Conservation (phyloP, 495 filamentous ascomycete species). For the Penicillium odoratum region DNA sequence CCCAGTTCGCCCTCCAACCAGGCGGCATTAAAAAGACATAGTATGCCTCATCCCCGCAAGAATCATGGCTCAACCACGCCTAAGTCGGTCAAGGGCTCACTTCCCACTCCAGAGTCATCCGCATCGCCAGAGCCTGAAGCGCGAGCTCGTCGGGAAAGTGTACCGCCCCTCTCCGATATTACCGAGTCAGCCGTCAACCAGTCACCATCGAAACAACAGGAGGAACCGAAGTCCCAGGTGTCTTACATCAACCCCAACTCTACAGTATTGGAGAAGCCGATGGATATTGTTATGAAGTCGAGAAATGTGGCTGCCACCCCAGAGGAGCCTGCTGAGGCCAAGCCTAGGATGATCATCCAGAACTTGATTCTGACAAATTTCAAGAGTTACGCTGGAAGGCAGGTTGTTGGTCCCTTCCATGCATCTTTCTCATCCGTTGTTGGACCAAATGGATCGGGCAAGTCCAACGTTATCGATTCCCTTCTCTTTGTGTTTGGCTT, state of each 20-base stretch:
- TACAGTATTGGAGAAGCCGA: slow-evolving; percentile 78
- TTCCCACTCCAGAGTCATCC: slow-evolving; percentile 61
- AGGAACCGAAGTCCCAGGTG: slow-evolving; percentile 47
- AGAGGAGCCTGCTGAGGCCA: slow-evolving; percentile 71
- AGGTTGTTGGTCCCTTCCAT: slow-evolving; percentile 96
- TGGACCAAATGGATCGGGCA: slow-evolving; percentile 95
- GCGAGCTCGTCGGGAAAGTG: slow-evolving; percentile 49
- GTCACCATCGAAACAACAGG: slow-evolving; percentile 39
- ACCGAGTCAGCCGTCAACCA: slow-evolving; percentile 70
- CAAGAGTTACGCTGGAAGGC: slow-evolving; percentile 95
- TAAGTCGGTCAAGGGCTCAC: slow-evolving; percentile 46
- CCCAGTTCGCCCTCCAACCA: slow-evolving; percentile 65
- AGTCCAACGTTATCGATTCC: slow-evolving; percentile 98
- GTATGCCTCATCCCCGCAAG: slow-evolving; percentile 59
- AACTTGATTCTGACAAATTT: slow-evolving; percentile 90
- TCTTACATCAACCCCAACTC: slow-evolving; percentile 72
- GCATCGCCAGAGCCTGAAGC: slow-evolving; percentile 54
- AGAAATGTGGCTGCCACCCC: slow-evolving; percentile 64
- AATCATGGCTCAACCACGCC: slow-evolving; percentile 48
- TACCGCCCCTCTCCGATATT: slow-evolving; percentile 72
- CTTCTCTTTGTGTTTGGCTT: slow-evolving; percentile 98
- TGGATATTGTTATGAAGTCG: slow-evolving; percentile 92
- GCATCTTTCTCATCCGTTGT: slow-evolving; percentile 98
- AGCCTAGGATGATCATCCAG: slow-evolving; percentile 85
- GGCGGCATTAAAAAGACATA: slow-evolving; percentile 64